These are phyloP conservation scores for Lupinus albus DNA, from an alignment of 306 rosid species.

Conservation along the genomic window DNA sequence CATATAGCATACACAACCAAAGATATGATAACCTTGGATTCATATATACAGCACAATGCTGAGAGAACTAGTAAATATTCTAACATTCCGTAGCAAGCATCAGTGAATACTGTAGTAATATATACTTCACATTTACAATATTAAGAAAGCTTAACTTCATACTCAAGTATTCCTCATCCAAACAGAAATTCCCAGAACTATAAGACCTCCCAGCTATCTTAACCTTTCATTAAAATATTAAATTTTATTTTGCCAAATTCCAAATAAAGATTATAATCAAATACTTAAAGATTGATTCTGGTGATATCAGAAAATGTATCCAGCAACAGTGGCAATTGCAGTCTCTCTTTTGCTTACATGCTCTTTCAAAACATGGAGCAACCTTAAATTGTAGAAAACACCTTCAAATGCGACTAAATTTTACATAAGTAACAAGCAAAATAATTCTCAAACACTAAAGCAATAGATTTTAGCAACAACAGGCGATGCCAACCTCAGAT, in stretches of 20 bases:
- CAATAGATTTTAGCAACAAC: slow-evolving; percentile 6
- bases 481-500: slow-evolving; percentile 62
- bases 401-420: neutral
- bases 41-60: slow-evolving; percentile 1
- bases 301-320: neutral
- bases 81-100: slow-evolving; percentile 4
- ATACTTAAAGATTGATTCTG: neutral
- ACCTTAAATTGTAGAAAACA: slow-evolving; percentile 12
- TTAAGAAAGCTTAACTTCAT: slow-evolving; percentile 14
- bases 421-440: slow-evolving; percentile 18
- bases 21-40: neutral
- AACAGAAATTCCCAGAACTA: slow-evolving; percentile 5
- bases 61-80: slow-evolving; percentile 2
- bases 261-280: slow-evolving; percentile 17
- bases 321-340: slow-evolving; percentile 18
- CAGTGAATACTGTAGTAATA: neutral
- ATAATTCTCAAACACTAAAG: neutral
- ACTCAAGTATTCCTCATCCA: slow-evolving; percentile 18
- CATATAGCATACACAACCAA: slow-evolving; percentile 25
- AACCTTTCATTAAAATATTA: neutral
- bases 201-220: slow-evolving; percentile 13
- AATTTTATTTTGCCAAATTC: slow-evolving; percentile 5
- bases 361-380: slow-evolving; percentile 1
- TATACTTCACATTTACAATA: neutral
- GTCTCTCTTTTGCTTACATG: slow-evolving; percentile 7